phyloP scores from a whole-genome alignment of 1,284 basidiomycete species.

The Sanghuangporus baumii region DNA sequence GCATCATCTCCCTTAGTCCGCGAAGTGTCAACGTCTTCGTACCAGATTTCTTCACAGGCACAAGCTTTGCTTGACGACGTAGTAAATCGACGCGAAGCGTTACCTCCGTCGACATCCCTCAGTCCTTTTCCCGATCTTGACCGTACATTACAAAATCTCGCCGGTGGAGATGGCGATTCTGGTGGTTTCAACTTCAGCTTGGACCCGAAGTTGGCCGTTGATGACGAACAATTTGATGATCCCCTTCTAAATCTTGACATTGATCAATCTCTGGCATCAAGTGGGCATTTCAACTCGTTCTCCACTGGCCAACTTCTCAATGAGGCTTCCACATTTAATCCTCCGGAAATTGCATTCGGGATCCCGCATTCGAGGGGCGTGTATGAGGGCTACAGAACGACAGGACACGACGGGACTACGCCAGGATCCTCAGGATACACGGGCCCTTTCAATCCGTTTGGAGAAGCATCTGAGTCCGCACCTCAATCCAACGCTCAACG shows the following conservation, averaged over 20 bases:
- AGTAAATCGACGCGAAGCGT: conserved; percentile 64
- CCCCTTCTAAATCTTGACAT: conserved; percentile 48
- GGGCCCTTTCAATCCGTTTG: conserved; percentile 77
- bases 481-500: conserved; percentile 19
- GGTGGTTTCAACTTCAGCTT: conserved; percentile 79
- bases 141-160: conserved; percentile 65
- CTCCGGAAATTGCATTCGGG: conserved; percentile 47
- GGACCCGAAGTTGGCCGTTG: conserved; percentile 64
- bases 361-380: conserved; percentile 42
- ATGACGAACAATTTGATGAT: conserved; percentile 38
- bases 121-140: conserved; percentile 91
- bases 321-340: conserved; percentile 6
- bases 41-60: conserved; percentile 83
- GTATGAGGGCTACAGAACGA: conserved; percentile 41
- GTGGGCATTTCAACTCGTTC: conserved; percentile 13
- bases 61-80: conserved; percentile 83
- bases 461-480: conserved; percentile 46
- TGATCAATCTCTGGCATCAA: conserved; percentile 26
- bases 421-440: conserved; percentile 49
- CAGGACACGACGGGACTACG: conserved; percentile 41
- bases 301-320: not conserved
- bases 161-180: conserved; percentile 46
- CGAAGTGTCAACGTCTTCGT: conserved; percentile 56
- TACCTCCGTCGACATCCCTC: conserved; percentile 37
- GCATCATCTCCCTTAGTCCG: conserved; percentile 49